These are phyloP conservation scores for sorghum (Sorghum bicolor) DNA, from an alignment of 176 grass and related monocot species.

Conservation along the genomic window Sorghum_bicolor_NCBIv3 NC_012872.2:15762501-15763000, in stretches of 20 bases:
- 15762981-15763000: not conserved
- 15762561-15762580: not conserved
- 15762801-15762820: not conserved
- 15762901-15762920: not conserved
- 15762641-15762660: not conserved
- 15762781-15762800: slow-evolving; percentile 1
- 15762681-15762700: not conserved
- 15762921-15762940: not conserved
- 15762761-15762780: slow-evolving; percentile 1
- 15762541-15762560: not conserved
- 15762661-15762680: slow-evolving; percentile 3
- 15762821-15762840: not conserved
- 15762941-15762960: not conserved
- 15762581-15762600: slow-evolving; percentile 3
- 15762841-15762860: not conserved
- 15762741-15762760: slow-evolving; percentile 55
- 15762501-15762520: not conserved
- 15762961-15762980: not conserved
- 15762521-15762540: not conserved
- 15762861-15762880: not conserved
- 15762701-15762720: slow-evolving; percentile 82
- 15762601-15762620: not conserved
- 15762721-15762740: slow-evolving; percentile 89
- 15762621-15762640: not conserved
- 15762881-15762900: not conserved